phyloP scores from a whole-genome alignment of 2,329 filamentous ascomycete species.

The Penicillium sp. region DNA sequence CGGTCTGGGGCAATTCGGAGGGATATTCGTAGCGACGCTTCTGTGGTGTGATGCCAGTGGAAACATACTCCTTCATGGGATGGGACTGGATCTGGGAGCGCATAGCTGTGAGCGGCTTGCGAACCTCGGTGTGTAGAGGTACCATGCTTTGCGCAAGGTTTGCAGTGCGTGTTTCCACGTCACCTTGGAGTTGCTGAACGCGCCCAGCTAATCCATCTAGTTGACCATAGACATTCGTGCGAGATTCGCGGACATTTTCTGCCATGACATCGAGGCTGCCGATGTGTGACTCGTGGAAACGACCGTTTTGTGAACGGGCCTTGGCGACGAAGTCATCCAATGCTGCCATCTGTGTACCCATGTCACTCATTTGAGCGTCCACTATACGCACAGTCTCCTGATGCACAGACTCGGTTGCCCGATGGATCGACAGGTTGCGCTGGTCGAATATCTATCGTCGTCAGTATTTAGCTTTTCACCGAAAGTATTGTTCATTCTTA shows the following conservation, averaged over 20 bases:
- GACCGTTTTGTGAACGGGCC: conserved; percentile 76
- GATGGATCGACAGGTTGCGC: conserved; percentile 80
- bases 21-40: conserved; percentile 82
- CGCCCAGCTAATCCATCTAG: conserved; percentile 69
- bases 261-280: conserved; percentile 68
- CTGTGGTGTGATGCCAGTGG: conserved; percentile 83
- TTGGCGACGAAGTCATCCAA: conserved; percentile 87
- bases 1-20: conserved; percentile 74
- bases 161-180: conserved; percentile 63
- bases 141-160: conserved; percentile 62
- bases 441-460: conserved; percentile 65
- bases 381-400: conserved; percentile 88
- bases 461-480: conserved; percentile 23
- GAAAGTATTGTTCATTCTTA: conserved; percentile 44
- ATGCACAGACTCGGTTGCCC: conserved; percentile 82
- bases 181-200: conserved; percentile 67
- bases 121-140: conserved; percentile 60
- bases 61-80: conserved; percentile 73
- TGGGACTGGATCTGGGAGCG: conserved; percentile 67
- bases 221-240: conserved; percentile 68
- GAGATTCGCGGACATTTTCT: conserved; percentile 70
- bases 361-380: conserved; percentile 81
- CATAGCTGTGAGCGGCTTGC: conserved; percentile 70
- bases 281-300: conserved; percentile 70
- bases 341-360: conserved; percentile 84